Percentiles rank a stretch among this genome's conserved stretches.
These are phyloP conservation scores for Boletellus ananas DNA, from an alignment of 768 basidiomycete species.

Conservation along the genomic window DNA sequence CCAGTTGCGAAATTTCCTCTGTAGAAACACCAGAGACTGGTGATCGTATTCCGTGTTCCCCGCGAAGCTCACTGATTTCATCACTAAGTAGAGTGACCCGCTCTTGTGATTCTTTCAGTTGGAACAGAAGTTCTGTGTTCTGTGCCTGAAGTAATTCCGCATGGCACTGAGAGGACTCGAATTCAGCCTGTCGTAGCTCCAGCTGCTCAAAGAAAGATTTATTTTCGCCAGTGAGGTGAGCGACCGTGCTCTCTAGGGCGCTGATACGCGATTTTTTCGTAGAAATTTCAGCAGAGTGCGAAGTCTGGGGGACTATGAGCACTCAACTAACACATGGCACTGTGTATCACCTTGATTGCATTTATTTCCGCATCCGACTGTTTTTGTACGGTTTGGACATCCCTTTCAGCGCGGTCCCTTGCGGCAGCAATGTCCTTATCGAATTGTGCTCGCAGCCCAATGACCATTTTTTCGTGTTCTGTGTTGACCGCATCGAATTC, in stretches of 20 bases:
- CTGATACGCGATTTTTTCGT: conserved; percentile 58
- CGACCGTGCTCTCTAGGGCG: conserved; percentile 67
- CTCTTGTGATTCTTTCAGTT: conserved; percentile 77
- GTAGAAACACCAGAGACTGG: conserved; percentile 44
- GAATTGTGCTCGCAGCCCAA: conserved; percentile 60
- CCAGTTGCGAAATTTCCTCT: conserved; percentile 67
- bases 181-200: conserved; percentile 84
- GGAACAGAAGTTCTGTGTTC: conserved; percentile 82
- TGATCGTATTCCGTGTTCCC: conserved; percentile 47
- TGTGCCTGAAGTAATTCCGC: conserved; percentile 73
- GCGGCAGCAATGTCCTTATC: conserved; percentile 63
- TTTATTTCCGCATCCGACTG: conserved; percentile 78
- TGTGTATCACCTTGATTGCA: conserved; percentile 56
- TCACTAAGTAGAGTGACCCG: conserved; percentile 67
- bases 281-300: conserved; percentile 64
- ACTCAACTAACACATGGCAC: conserved; percentile 4
- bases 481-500: conserved; percentile 60
- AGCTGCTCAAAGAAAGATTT: conserved; percentile 79
- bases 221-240: conserved; percentile 69
- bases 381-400: conserved; percentile 56
- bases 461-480: conserved; percentile 60
- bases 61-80: conserved; percentile 61
- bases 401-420: conserved; percentile 73
- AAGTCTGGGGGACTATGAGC: conserved; percentile 43
- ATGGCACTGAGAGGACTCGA: conserved; percentile 77